Percentiles rank a stretch among this genome's conserved stretches.
Conservation (phyloP, 2,329 filamentous ascomycete genomes). For the Pyrenophora seminiperda region DNA sequence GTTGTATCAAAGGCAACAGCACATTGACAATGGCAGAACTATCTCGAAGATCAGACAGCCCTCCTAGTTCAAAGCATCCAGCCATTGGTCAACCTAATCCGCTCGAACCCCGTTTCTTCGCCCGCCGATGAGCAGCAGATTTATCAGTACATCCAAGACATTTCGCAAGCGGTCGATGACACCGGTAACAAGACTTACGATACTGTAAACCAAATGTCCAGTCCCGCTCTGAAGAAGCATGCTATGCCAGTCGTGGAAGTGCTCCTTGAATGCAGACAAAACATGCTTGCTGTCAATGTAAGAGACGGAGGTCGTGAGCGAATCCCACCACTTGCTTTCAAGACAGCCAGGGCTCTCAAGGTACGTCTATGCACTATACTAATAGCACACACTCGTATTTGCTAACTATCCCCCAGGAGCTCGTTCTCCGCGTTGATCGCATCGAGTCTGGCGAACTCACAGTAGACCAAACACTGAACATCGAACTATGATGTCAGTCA, state of each 20-base stretch:
- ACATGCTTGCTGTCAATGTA: conserved; percentile 66
- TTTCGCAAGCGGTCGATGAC: conserved; percentile 71
- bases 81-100: conserved; percentile 74
- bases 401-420: conserved; percentile 41
- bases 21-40: conserved; percentile 59
- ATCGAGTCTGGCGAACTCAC: conserved; percentile 49
- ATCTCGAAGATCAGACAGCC: conserved; percentile 82
- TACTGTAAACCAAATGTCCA: conserved; percentile 54
- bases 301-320: conserved; percentile 66
- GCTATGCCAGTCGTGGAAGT: conserved; percentile 59
- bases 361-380: conserved; percentile 39
- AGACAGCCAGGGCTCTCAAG: conserved; percentile 81
- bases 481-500: conserved; percentile 32
- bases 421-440: conserved; percentile 49
- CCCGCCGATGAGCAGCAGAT: conserved; percentile 56
- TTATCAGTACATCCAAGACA: conserved; percentile 70
- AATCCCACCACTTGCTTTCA: conserved; percentile 83
- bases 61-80: conserved; percentile 80
- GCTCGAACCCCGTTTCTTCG: conserved; percentile 45
- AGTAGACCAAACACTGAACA: conserved; percentile 40
- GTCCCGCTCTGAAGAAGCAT: conserved; percentile 58
- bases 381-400: not conserved
- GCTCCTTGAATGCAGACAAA: conserved; percentile 67
- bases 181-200: conserved; percentile 69
- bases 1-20: conserved; percentile 7